These are phyloP conservation scores for Fusarium transvaalense DNA, from an alignment of 2,329 filamentous ascomycete genomes.

Conservation along the genomic window DNA sequence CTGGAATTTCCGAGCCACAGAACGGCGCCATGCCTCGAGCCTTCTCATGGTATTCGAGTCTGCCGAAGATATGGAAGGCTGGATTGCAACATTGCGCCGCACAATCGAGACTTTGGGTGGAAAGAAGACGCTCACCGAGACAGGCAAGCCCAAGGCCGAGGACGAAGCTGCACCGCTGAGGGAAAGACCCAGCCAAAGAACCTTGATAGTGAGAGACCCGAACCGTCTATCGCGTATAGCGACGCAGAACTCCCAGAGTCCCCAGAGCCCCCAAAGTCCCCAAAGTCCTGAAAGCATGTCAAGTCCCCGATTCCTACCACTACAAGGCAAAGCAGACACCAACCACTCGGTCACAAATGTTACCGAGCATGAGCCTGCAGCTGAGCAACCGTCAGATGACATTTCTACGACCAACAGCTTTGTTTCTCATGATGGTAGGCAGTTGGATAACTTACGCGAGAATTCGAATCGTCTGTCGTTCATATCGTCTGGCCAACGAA, in stretches of 20 bases:
- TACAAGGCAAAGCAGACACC: conserved; percentile 25
- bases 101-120: conserved; percentile 79
- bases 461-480: conserved; percentile 69
- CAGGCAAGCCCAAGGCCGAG: conserved; percentile 63
- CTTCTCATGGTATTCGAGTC: conserved; percentile 80
- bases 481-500: conserved; percentile 71
- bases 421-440: conserved; percentile 69
- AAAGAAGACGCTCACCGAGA: conserved; percentile 72
- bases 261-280: conserved; percentile 18
- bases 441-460: conserved; percentile 69
- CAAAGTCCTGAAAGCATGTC: conserved; percentile 21
- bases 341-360: conserved; percentile 32
- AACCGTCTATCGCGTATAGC: conserved; percentile 58
- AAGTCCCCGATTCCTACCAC: conserved; percentile 31
- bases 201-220: conserved; percentile 62
- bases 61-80: conserved; percentile 80
- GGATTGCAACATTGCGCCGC: conserved; percentile 76
- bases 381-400: conserved; percentile 63
- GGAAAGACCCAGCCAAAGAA: conserved; percentile 60
- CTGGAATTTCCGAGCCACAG: conserved; percentile 67
- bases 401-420: conserved; percentile 69
- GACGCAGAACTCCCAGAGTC: conserved; percentile 35
- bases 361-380: conserved; percentile 45
- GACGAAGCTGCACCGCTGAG: conserved; percentile 52
- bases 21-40: conserved; percentile 70